Evolutionary conservation across 768 basidiomycete species (phyloP).

Genomic region (Naematelia aurantialba): DNA sequence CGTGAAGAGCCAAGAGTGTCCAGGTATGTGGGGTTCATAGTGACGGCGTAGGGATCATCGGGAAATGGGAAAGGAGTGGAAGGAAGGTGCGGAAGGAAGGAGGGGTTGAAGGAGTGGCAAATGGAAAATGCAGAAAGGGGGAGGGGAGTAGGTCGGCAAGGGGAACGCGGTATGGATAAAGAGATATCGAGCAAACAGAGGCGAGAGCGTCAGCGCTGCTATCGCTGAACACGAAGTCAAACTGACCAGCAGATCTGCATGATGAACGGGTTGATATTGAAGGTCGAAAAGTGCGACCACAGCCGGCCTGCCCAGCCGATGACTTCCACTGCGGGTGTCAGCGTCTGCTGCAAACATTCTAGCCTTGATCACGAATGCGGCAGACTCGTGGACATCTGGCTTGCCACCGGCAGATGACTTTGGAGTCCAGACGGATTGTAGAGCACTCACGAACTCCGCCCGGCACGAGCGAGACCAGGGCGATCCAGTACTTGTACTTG

Average conservation of each 20-base stretch:
- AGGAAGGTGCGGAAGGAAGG: neutral
- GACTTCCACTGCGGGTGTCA: constrained; percentile 22
- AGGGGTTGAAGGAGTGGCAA: neutral
- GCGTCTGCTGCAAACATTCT: no score
- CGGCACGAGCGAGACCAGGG: constrained; percentile 26
- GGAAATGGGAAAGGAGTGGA: neutral
- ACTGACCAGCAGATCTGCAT: constrained; percentile 30
- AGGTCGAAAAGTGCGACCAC: constrained; percentile 36
- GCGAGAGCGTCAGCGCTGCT: neutral
- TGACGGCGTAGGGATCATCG: neutral
- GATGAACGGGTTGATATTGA: constrained; percentile 37
- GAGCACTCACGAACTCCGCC: constrained; percentile 29
- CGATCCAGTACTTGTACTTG: constrained; percentile 37
- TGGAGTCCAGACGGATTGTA: no score
- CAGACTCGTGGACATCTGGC: no score
- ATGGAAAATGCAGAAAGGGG: neutral
- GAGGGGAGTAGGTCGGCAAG: neutral
- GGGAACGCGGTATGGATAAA: neutral
- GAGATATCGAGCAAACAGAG: no score
- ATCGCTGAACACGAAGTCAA: neutral
- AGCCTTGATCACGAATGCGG: no score
- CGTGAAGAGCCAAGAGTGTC: neutral
- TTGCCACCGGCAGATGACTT: no score
- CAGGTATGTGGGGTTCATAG: neutral
- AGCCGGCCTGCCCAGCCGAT: constrained; percentile 44